These are phyloP conservation scores for Reticulascus tulasneorum DNA, from an alignment of 2,329 filamentous ascomycete species.

Conservation along the genomic window DNA sequence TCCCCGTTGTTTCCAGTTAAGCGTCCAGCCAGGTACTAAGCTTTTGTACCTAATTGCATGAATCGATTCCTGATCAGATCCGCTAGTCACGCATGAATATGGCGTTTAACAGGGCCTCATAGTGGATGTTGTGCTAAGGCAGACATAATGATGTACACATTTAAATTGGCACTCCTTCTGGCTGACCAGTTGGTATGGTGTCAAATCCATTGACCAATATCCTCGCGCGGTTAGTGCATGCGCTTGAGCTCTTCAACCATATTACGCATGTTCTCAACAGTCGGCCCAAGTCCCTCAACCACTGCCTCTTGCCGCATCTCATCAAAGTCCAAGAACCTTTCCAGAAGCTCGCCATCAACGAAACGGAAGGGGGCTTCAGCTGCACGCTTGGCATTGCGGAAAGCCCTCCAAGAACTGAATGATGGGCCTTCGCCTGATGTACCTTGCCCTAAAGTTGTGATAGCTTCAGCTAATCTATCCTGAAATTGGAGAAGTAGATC, in stretches of 20 bases:
- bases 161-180: no score
- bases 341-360: slow-evolving; percentile 87
- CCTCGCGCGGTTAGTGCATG: slow-evolving; percentile 45
- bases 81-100: no score
- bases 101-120: no score
- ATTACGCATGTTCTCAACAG: slow-evolving; percentile 59
- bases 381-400: slow-evolving; percentile 67
- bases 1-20: no score
- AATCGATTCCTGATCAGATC: no score
- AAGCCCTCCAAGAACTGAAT: slow-evolving; percentile 79
- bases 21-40: no score
- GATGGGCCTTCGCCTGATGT: slow-evolving; percentile 5
- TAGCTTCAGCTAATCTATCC: slow-evolving; percentile 58
- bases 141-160: no score
- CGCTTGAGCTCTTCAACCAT: slow-evolving; percentile 59
- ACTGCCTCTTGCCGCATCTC: slow-evolving; percentile 52
- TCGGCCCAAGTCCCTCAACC: slow-evolving; percentile 53
- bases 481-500: slow-evolving; percentile 84
- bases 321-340: slow-evolving; percentile 72
- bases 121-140: no score
- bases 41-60: no score
- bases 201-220: no score
- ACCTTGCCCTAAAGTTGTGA: slow-evolving; percentile 68
- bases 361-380: slow-evolving; percentile 78
- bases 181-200: no score